A percentile compares a stretch with the other conserved stretches of the same genome.
Conservation (phyloP, 129 eudicot genomes). For the Cynara cardunculus region DNA sequence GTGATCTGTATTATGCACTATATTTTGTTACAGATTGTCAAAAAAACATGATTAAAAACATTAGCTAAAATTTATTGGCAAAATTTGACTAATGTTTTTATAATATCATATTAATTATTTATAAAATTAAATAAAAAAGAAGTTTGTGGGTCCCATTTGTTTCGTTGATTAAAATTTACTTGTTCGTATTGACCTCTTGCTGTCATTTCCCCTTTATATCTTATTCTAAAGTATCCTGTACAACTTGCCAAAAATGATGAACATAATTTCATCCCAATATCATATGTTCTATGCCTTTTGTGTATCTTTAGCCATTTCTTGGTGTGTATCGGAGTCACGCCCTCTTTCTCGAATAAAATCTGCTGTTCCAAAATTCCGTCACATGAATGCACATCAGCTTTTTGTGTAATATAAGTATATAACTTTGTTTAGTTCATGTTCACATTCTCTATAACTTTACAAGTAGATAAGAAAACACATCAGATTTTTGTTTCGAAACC, state of each 20-base stretch:
- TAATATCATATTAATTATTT: background rate
- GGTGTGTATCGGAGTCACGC: background rate
- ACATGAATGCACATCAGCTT: background rate
- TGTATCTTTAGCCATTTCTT: background rate
- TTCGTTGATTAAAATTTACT: background rate
- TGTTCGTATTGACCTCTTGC: background rate
- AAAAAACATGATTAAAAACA: background rate
- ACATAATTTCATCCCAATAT: background rate
- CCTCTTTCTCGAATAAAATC: background rate
- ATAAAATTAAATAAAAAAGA: background rate
- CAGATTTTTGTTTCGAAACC: too few relatives aligned
- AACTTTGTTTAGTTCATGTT: too few relatives aligned
- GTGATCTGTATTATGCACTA: background rate
- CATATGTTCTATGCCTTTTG: background rate
- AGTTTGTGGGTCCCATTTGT: background rate
- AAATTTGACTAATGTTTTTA: background rate
- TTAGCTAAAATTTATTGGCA: background rate
- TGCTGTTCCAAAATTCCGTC: background rate
- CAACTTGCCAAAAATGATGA: background rate
- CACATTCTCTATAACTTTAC: background rate
- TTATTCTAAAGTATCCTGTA: background rate
- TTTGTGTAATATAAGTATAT: background rate
- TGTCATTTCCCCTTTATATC: background rate
- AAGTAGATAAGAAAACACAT: too few relatives aligned
- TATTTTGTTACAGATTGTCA: background rate